Percentiles rank a stretch among this genome's conserved stretches.
Evolutionary conservation across 2,329 filamentous ascomycete species (phyloP).

Genomic region (Colletotrichum aenigma): DNA sequence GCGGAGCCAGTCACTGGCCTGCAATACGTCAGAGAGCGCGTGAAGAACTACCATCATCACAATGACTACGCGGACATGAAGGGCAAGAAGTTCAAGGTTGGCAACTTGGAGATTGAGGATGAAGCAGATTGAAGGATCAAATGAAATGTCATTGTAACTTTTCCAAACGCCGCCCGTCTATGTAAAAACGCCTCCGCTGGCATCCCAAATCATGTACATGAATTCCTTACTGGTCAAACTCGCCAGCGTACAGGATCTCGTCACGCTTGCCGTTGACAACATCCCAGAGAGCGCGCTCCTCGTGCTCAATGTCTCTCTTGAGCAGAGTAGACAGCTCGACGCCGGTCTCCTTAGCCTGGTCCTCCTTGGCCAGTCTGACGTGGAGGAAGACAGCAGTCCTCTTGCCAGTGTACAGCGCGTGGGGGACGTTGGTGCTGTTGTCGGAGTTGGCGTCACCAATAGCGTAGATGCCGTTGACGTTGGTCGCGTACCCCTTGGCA

Average conservation of each 20-base stretch:
- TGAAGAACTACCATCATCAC: slow-evolving; percentile 44
- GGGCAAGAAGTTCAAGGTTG: slow-evolving; percentile 41
- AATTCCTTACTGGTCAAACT: slow-evolving; percentile 29
- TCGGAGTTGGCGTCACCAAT: slow-evolving; percentile 66
- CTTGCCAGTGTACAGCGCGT: slow-evolving; percentile 66
- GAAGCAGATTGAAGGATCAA: slow-evolving; percentile 28
- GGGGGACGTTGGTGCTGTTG: slow-evolving; percentile 63
- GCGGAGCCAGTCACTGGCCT: slow-evolving; percentile 36
- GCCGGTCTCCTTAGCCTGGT: slow-evolving; percentile 32
- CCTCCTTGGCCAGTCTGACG: slow-evolving; percentile 47
- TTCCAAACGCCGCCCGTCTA: not conserved
- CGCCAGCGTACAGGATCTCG: slow-evolving; percentile 51
- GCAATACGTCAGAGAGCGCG: slow-evolving; percentile 43
- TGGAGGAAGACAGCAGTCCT: slow-evolving; percentile 61
- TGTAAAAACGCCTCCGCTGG: not conserved
- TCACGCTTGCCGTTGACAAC: slow-evolving; percentile 44
- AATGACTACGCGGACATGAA: slow-evolving; percentile 41
- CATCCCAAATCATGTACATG: not conserved
- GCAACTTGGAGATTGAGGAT: slow-evolving; percentile 43
- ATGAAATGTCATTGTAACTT: not conserved
- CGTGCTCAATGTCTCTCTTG: slow-evolving; percentile 33
- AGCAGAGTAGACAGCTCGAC: slow-evolving; percentile 24
- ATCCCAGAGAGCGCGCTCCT: slow-evolving; percentile 48
- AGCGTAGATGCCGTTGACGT: slow-evolving; percentile 58
- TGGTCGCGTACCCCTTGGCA: slow-evolving; percentile 52